A percentile compares a stretch with the other conserved stretches of the same genome.
phyloP scores from a whole-genome alignment of 805 yeast genomes.

The Brettanomyces anomalus region DNA sequence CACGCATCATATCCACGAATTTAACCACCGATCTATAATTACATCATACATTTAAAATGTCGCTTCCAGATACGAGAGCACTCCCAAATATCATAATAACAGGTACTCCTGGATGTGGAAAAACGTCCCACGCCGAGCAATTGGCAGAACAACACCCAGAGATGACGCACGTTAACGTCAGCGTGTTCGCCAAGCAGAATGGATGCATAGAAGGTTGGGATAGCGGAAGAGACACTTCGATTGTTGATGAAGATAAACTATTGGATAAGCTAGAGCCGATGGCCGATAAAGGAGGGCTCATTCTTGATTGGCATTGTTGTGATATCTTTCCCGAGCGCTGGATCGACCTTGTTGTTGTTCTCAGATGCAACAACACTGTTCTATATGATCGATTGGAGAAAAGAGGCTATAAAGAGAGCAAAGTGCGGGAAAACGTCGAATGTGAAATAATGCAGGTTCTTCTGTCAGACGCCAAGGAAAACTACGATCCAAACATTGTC shows the following conservation, averaged over 20 bases:
- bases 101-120: conserved; percentile 93
- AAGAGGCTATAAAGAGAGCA: conserved; percentile 72
- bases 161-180: conserved; percentile 51
- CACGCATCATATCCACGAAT: too few species aligned
- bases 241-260: conserved; percentile 88
- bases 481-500: conserved; percentile 71
- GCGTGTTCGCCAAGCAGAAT: conserved; percentile 73
- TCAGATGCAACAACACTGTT: conserved; percentile 64
- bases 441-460: conserved; percentile 96
- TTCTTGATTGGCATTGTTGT: conserved; percentile 96
- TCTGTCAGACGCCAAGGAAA: conserved; percentile 75
- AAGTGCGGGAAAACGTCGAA: conserved; percentile 86
- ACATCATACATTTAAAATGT: too few species aligned
- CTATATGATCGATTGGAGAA: conserved; percentile 68
- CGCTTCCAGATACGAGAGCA: conserved; percentile 16
- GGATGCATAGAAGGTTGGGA: conserved; percentile 79
- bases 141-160: conserved; percentile 44
- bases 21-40: too few species aligned
- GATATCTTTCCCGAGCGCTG: conserved; percentile 90
- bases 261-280: conserved; percentile 74
- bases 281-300: conserved; percentile 75
- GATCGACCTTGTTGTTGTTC: conserved; percentile 86
- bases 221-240: conserved; percentile 71
- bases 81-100: conserved; percentile 79
- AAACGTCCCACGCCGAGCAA: conserved; percentile 58